phyloP scores from a whole-genome alignment of 148 eudicot genomes.

The Amaranthus palmeri region DNA sequence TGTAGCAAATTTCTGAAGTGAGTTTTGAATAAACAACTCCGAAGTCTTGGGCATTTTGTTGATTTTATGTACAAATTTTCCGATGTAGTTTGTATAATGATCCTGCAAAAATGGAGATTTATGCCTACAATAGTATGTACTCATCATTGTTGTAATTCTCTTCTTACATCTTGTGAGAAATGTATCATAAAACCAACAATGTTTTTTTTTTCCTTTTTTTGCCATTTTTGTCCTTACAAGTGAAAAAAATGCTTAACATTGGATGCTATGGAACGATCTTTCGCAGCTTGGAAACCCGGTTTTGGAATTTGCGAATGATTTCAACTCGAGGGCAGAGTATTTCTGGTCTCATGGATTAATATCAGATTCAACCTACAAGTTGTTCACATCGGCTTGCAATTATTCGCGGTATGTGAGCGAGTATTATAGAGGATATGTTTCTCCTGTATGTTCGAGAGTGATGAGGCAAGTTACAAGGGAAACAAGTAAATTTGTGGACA shows the following conservation, averaged over 20 bases:
- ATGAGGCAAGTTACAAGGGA: constrained; percentile 71
- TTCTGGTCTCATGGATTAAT: constrained; percentile 98
- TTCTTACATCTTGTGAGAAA: background rate
- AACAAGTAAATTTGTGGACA: constrained; percentile 90
- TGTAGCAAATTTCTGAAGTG: too few relatives aligned
- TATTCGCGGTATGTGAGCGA: constrained; percentile 85
- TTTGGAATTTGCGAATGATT: constrained; percentile 78
- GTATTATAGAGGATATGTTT: constrained; percentile 67
- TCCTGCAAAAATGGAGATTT: too few relatives aligned
- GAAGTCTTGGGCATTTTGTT: too few relatives aligned
- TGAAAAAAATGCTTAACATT: background rate
- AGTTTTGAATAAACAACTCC: too few relatives aligned
- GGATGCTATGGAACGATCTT: background rate
- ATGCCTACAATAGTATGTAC: too few relatives aligned
- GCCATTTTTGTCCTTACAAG: background rate
- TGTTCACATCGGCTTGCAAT: constrained; percentile 79
- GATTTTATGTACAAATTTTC: too few relatives aligned
- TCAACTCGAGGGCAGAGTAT: constrained; percentile 93
- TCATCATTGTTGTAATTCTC: background rate
- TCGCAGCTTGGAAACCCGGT: constrained; percentile 91
- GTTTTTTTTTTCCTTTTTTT: background rate
- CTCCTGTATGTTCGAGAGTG: constrained; percentile 68
- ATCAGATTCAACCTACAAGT: constrained; percentile 82
- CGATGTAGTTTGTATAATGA: too few relatives aligned
- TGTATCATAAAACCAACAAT: background rate